Percentiles rank a stretch among this genome's conserved stretches.
phyloP scores from a whole-genome alignment of 2,329 filamentous ascomycete species.

The Monilinia polystroma region DNA sequence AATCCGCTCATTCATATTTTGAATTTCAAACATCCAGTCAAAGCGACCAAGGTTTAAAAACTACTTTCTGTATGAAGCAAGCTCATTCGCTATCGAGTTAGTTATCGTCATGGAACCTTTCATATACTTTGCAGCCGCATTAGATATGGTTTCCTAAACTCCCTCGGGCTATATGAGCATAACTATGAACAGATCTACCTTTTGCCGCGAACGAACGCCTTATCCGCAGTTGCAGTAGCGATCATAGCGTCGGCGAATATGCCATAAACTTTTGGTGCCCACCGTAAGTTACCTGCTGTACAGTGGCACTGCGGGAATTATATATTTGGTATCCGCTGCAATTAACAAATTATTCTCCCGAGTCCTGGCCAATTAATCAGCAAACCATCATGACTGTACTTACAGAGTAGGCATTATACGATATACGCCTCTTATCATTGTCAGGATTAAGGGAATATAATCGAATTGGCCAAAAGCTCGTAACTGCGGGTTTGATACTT shows the following conservation, averaged over 20 bases:
- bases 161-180: neutral
- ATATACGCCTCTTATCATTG: neutral
- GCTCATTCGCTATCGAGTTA: neutral
- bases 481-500: neutral
- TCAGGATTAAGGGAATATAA: neutral
- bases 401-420: neutral
- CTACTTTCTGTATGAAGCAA: neutral
- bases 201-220: neutral
- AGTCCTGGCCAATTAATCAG: neutral
- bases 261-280: neutral
- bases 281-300: neutral
- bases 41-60: neutral
- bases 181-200: neutral
- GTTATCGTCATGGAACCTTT: neutral
- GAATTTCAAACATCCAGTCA: neutral
- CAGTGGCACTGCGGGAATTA: neutral
- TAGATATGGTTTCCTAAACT: neutral
- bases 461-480: neutral
- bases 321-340: neutral
- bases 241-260: conserved; percentile 11
- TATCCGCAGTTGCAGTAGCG: neutral
- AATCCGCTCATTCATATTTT: neutral
- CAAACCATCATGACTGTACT: neutral
- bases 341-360: neutral
- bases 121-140: too few species aligned